phyloP scores from a whole-genome alignment of 768 basidiomycete species.

The Amanita subjunquillea region DNA sequence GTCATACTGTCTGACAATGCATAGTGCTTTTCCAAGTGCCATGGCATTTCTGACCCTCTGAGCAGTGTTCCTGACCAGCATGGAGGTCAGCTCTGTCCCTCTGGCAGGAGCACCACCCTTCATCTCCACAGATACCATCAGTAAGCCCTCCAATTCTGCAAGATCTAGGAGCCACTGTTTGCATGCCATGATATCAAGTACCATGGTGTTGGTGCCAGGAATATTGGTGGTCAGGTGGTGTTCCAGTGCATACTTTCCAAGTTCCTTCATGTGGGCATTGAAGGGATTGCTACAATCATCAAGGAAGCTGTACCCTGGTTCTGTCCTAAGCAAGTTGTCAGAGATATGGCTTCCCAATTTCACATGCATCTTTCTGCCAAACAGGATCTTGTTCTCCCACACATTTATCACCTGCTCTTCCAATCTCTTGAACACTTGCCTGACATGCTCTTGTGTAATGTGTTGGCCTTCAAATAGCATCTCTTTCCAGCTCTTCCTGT shows the following conservation, averaged over 20 bases:
- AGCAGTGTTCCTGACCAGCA: constrained; percentile 7
- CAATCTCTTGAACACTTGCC: constrained; percentile 2
- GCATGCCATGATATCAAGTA: neutral
- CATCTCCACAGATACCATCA: constrained; percentile 4
- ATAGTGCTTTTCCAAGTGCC: constrained; percentile 9
- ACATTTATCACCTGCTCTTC: constrained; percentile 8
- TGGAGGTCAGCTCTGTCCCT: constrained; percentile 7
- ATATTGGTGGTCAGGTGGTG: constrained; percentile 6
- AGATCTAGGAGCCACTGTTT: neutral
- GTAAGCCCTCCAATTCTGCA: neutral
- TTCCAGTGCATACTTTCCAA: neutral
- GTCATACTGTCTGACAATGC: constrained; percentile 10
- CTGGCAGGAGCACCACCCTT: constrained; percentile 11
- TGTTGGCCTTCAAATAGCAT: constrained; percentile 12
- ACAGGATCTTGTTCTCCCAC: constrained; percentile 13
- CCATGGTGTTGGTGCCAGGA: constrained; percentile 2
- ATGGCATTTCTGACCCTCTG: constrained; percentile 7
- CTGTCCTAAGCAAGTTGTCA: constrained; percentile 11
- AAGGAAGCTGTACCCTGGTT: constrained; percentile 14
- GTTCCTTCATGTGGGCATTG: constrained; percentile 5
- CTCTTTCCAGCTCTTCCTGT: constrained; percentile 4
- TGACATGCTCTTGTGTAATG: constrained; percentile 5
- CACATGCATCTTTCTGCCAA: constrained; percentile 2
- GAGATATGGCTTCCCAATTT: constrained; percentile 1
- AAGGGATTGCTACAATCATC: neutral